Evolutionary conservation across 768 basidiomycete species (phyloP).

Genomic region (Porphyrellus cyaneotinctus): DNA sequence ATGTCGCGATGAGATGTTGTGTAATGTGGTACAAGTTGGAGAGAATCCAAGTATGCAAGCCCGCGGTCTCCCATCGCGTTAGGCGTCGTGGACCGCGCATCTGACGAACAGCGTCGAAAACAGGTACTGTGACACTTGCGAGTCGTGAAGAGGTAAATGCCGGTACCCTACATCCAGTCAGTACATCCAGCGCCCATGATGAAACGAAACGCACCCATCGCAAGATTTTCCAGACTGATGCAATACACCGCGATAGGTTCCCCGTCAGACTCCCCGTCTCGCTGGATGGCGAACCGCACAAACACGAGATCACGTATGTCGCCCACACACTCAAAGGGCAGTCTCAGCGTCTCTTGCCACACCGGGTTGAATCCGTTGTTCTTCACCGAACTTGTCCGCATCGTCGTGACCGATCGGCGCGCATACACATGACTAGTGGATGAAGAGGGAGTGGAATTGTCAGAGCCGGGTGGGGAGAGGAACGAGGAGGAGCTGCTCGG

Average conservation of each 20-base stretch:
- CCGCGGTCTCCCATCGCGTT: not conserved
- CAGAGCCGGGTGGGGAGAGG: constrained; percentile 7
- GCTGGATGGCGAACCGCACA: constrained; percentile 70
- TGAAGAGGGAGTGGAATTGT: constrained; percentile 1
- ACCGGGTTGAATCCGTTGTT: constrained; percentile 91
- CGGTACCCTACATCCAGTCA: constrained; percentile 62
- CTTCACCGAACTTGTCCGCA: constrained; percentile 60
- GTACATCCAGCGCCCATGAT: not conserved
- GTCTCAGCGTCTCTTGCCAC: constrained; percentile 67
- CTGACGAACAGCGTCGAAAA: constrained; percentile 92
- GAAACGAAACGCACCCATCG: constrained; percentile 49
- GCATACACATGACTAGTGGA: constrained; percentile 16
- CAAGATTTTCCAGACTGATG: constrained; percentile 63
- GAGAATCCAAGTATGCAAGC: not conserved
- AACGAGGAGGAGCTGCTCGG: constrained; percentile 16
- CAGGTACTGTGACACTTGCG: constrained; percentile 80
- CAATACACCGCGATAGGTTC: constrained; percentile 74
- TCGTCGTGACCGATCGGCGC: constrained; percentile 46
- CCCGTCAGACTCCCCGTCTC: constrained; percentile 57
- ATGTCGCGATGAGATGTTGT: not conserved
- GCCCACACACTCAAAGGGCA: constrained; percentile 76
- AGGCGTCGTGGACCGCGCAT: constrained; percentile 44
- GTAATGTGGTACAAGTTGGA: not conserved
- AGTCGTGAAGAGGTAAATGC: constrained; percentile 86
- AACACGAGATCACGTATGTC: constrained; percentile 83